These are phyloP conservation scores for Quercus tomentella DNA, from an alignment of 331 rosid species.

Conservation along the genomic window DNA sequence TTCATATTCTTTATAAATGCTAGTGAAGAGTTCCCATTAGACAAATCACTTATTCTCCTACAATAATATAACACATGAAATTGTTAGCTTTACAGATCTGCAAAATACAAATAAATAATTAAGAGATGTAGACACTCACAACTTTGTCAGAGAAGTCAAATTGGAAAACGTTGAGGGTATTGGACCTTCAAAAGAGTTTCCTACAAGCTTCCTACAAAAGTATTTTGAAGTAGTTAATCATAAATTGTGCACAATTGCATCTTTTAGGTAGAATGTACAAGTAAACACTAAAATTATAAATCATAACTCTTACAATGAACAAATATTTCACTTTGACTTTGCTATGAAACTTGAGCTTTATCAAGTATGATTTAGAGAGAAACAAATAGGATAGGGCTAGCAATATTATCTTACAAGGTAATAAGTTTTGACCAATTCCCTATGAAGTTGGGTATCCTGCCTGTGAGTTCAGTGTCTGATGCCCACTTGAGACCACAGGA, in stretches of 20 bases:
- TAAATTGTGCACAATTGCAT: background rate
- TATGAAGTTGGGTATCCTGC: too few species aligned
- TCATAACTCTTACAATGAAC: too few species aligned
- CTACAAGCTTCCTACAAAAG: conserved; percentile 65
- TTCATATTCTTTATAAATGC: background rate
- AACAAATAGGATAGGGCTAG: background rate
- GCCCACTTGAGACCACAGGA: too few species aligned
- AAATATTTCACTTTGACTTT: background rate
- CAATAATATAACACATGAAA: conserved; percentile 16
- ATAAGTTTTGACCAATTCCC: conserved; percentile 56
- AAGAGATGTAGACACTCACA: conserved; percentile 44
- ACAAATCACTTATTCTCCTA: conserved; percentile 58
- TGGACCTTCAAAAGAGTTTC: conserved; percentile 71
- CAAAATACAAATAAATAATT: background rate
- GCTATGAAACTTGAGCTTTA: background rate
- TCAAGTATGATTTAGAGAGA: background rate
- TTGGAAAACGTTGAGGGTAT: conserved; percentile 59
- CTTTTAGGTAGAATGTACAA: background rate
- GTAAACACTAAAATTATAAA: background rate
- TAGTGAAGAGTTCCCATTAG: conserved; percentile 72
- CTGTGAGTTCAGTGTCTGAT: conserved; percentile 34
- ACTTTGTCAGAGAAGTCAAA: conserved; percentile 49
- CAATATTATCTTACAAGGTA: conserved; percentile 45
- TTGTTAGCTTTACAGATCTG: conserved; percentile 14
- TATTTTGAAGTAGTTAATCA: background rate